These are phyloP conservation scores for Cornus florida DNA, from an alignment of 148 eudicot genomes.

Conservation along the genomic window DNA sequence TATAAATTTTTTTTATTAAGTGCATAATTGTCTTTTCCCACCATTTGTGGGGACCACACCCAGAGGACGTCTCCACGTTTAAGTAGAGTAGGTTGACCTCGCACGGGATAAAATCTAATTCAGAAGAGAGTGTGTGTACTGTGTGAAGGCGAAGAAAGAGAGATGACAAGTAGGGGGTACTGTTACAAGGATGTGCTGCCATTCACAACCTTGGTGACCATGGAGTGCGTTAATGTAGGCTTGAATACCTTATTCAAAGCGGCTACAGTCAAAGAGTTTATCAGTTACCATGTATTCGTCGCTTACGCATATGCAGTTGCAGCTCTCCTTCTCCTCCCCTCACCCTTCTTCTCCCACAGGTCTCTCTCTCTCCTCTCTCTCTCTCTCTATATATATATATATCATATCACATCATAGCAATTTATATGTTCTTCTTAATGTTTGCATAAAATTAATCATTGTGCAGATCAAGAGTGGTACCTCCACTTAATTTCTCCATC, in stretches of 20 bases:
- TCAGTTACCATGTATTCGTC: conserved; percentile 48
- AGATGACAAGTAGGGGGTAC: conserved; percentile 18
- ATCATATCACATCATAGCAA: not conserved
- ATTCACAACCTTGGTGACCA: conserved; percentile 35
- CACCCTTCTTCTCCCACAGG: conserved; percentile 49
- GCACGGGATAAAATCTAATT: too few species aligned
- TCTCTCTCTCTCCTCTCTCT: not conserved
- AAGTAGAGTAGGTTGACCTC: too few species aligned
- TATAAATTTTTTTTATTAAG: too few species aligned
- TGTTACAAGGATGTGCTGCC: conserved; percentile 40
- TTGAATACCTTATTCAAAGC: conserved; percentile 53
- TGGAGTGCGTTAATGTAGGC: conserved; percentile 56
- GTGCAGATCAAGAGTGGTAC: conserved; percentile 42
- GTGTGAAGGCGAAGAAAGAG: not conserved
- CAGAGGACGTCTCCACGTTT: too few species aligned
- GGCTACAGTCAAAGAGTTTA: conserved; percentile 30
- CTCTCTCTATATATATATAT: not conserved
- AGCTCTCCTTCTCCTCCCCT: conserved; percentile 49
- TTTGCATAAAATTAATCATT: not conserved
- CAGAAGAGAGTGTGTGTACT: too few species aligned
- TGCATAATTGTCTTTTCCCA: too few species aligned
- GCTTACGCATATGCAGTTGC: conserved; percentile 51
- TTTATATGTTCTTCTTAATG: not conserved
- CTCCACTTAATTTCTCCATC: conserved; percentile 42
- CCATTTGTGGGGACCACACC: too few species aligned